A percentile compares a stretch with the other conserved stretches of the same genome.
These are phyloP conservation scores for Trypanosoma avium DNA, from an alignment of 208 protist species.

Conservation along the genomic window DNA sequence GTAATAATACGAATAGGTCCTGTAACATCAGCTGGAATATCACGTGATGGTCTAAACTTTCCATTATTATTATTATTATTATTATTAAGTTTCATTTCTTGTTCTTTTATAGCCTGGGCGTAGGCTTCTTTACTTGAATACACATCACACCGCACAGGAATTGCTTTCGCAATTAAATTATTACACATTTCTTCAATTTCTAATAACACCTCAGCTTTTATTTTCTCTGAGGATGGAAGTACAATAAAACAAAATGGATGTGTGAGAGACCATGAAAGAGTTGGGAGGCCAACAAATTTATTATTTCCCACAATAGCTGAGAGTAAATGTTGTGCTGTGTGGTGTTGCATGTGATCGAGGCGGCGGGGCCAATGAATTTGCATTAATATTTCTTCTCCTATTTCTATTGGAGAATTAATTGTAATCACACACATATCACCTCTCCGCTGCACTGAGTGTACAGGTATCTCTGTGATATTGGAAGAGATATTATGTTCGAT, in stretches of 20 bases:
- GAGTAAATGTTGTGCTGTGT: constrained; percentile 91
- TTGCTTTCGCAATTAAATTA: constrained; percentile 41
- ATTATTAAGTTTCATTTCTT: constrained; percentile 3
- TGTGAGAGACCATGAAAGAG: constrained; percentile 80
- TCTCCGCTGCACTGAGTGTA: constrained; percentile 42
- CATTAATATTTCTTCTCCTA: constrained; percentile 55
- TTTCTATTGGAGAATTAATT: constrained; percentile 31
- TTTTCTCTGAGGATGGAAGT: constrained; percentile 60
- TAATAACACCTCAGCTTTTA: constrained; percentile 43
- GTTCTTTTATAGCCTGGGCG: constrained; percentile 25
- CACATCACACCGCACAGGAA: constrained; percentile 48
- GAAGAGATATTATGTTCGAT: too few relatives aligned
- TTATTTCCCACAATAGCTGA: constrained; percentile 61
- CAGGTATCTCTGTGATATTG: too few relatives aligned
- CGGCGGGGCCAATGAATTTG: constrained; percentile 78
- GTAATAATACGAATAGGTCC: constrained; percentile 80
- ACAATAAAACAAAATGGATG: constrained; percentile 75
- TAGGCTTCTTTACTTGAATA: constrained; percentile 53
- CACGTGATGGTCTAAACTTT: constrained; percentile 36
- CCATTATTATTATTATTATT: background rate
- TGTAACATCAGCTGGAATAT: constrained; percentile 71
- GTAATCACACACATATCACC: constrained; percentile 67
- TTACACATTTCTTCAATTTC: constrained; percentile 70
- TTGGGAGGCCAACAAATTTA: constrained; percentile 57
- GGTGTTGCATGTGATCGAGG: constrained; percentile 92